Evolutionary conservation across 1,284 basidiomycete genomes (phyloP), one percentile per base, ranked within the genome.

Genomic region (Microbotryum intermedium): DNA sequence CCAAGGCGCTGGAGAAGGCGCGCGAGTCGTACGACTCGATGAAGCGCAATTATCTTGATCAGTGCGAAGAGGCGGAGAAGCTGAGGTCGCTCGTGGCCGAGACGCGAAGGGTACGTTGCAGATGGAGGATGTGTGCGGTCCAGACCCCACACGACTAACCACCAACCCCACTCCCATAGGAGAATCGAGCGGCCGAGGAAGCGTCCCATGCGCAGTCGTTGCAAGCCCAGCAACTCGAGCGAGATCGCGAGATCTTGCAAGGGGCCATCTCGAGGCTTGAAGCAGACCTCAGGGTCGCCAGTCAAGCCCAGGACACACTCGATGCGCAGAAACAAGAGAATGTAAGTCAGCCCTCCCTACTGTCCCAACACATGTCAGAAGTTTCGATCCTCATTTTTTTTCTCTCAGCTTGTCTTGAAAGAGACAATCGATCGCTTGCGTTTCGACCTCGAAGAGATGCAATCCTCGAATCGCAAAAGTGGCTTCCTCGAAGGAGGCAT

Each of bases 271-370:
- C 76, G 8, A 74, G 79, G 10, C 80, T 92, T 28, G 85, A 90
- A 69, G 69, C 74, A 7, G 88, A 91, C 62, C 78, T 93, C 3
- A 72, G 72, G 2, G 68, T 81, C 21, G 86, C 88, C 2, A 82
- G 85, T 50, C 81, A 83, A 64, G 83, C 86, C 0, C 83, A 87
- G 57, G 79, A 77, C 0, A 80, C 84, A 61, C 80, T 93, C 42
- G 88, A 91, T 59, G 85, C 86, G 67, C 90, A 93, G 76, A 92
- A 91, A 76, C 87, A 89, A 70, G 89, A 93, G 78, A 94, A 93
- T 70, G 72, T 92, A 25, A 49, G 61, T 28, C 8, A 29, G 4
- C 16, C 34, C 11, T 39, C n/a, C n/a, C n/a, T n/a, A n/a, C n/a
- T n/a, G n/a, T n/a, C n/a, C n/a, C n/a, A n/a, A n/a, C n/a, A n/a